Evolutionary conservation across 192 early-diverging fungal species (phyloP).

Genomic region (Linnemannia exigua): DNA sequence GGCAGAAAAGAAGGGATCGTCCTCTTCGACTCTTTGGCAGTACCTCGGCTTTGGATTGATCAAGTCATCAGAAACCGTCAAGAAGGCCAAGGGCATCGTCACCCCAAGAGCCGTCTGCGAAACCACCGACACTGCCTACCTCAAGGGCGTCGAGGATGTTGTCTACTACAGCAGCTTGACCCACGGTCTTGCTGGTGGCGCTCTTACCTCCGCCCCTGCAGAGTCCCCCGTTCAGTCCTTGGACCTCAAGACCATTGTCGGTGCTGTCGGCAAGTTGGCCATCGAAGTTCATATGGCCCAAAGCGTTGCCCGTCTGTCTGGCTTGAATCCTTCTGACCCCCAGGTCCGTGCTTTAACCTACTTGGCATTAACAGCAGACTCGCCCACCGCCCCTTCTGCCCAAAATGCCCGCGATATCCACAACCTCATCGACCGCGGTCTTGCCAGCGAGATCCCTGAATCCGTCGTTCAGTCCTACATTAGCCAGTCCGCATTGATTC

Average conservation of each 20-base stretch:
- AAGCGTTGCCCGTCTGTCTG: constrained; percentile 46
- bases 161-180: constrained; percentile 45
- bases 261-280: constrained; percentile 40
- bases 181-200: constrained; percentile 39
- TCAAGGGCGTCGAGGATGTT: constrained; percentile 47
- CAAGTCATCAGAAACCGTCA: constrained; percentile 40
- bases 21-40: constrained; percentile 25
- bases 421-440: constrained; percentile 31
- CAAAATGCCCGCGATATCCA: constrained; percentile 53
- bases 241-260: constrained; percentile 24
- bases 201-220: constrained; percentile 20
- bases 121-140: constrained; percentile 48
- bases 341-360: constrained; percentile 54
- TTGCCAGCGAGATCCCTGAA: constrained; percentile 39
- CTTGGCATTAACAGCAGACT: constrained; percentile 45
- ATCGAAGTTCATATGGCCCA: constrained; percentile 58
- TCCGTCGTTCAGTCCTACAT: constrained; percentile 21
- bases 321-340: constrained; percentile 28
- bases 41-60: constrained; percentile 43
- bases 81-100: constrained; percentile 31
- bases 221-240: constrained; percentile 22
- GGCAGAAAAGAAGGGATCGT: neutral
- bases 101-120: constrained; percentile 29
- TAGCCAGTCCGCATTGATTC: constrained; percentile 29
- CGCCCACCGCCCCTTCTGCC: constrained; percentile 19